Percentiles rank a stretch among this genome's conserved stretches.
phyloP scores from a whole-genome alignment of 257 asterid species.

The Ajuga chamaepitys region DNA sequence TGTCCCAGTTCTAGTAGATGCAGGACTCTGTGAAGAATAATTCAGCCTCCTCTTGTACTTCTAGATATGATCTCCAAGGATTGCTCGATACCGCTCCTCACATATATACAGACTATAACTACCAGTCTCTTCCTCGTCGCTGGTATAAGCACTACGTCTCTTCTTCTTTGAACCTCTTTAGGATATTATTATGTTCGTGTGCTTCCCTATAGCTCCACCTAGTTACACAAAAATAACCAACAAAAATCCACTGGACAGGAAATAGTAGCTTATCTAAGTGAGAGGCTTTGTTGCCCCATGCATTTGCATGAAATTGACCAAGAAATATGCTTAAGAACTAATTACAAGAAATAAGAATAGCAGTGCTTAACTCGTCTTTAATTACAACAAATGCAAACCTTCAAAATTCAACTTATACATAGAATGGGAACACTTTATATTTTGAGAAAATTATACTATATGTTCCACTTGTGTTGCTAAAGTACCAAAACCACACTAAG shows the following conservation, averaged over 20 bases:
- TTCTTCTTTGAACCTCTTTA: slow-evolving; percentile 64
- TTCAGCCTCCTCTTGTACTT: slow-evolving; percentile 74
- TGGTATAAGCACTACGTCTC: slow-evolving; percentile 55
- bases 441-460: too few species aligned
- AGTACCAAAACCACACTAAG: too few species aligned
- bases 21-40: slow-evolving; percentile 52
- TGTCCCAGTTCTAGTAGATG: slow-evolving; percentile 39
- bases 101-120: slow-evolving; percentile 53
- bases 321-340: not conserved
- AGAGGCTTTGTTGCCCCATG: not conserved
- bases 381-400: too few species aligned
- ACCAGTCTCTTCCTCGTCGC: slow-evolving; percentile 80
- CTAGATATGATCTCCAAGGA: slow-evolving; percentile 93
- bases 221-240: slow-evolving; percentile 10
- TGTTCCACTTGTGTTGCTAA: too few species aligned
- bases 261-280: slow-evolving; percentile 3
- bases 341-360: too few species aligned
- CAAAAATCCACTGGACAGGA: slow-evolving; percentile 3
- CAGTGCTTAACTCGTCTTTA: too few species aligned
- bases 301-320: slow-evolving; percentile 9
- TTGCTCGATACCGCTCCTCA: slow-evolving; percentile 80
- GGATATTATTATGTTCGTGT: slow-evolving; percentile 55
- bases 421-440: too few species aligned
- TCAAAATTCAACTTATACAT: too few species aligned
- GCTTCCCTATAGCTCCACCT: slow-evolving; percentile 52